Percentiles rank a stretch among this genome's conserved stretches.
Conservation (phyloP, 2,329 filamentous ascomycete genomes). For the Claviceps fusiformis region DNA sequence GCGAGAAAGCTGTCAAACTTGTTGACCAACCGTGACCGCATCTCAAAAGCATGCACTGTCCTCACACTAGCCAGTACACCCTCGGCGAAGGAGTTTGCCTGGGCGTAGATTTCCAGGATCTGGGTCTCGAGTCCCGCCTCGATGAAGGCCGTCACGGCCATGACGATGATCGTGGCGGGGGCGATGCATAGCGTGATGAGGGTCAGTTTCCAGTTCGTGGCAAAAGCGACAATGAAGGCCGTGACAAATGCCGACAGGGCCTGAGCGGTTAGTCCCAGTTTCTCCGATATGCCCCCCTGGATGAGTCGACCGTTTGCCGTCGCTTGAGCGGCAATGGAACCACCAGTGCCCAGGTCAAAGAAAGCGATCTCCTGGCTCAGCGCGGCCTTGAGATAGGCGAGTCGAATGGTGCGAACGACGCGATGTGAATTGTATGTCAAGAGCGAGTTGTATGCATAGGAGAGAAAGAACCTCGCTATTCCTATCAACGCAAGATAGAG, state of each 20-base stretch:
- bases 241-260: conserved; percentile 24
- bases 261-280: conserved; percentile 26
- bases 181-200: conserved; percentile 22
- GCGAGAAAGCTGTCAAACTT: conserved; percentile 26
- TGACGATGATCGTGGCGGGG: conserved; percentile 16
- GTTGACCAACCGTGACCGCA: conserved; percentile 22
- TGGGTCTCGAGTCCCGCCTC: conserved; percentile 20
- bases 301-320: conserved; percentile 31
- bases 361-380: conserved; percentile 36
- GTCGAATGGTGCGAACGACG: conserved; percentile 33
- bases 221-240: conserved; percentile 25
- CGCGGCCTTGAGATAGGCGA: conserved; percentile 34
- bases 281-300: conserved; percentile 26
- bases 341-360: conserved; percentile 29
- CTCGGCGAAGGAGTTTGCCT: conserved; percentile 23
- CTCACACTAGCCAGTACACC: conserved; percentile 23
- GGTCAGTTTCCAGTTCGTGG: conserved; percentile 30
- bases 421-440: conserved; percentile 37
- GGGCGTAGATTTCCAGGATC: conserved; percentile 21
- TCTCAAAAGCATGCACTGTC: conserved; percentile 30
- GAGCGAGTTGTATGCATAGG: conserved; percentile 31
- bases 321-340: conserved; percentile 28
- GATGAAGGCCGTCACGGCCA: conserved; percentile 14
- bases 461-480: conserved; percentile 35
- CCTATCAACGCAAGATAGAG: conserved; percentile 47